These are phyloP conservation scores for Globisporangium parvum DNA, from an alignment of 352 stramenopile species.

Conservation along the genomic window DNA sequence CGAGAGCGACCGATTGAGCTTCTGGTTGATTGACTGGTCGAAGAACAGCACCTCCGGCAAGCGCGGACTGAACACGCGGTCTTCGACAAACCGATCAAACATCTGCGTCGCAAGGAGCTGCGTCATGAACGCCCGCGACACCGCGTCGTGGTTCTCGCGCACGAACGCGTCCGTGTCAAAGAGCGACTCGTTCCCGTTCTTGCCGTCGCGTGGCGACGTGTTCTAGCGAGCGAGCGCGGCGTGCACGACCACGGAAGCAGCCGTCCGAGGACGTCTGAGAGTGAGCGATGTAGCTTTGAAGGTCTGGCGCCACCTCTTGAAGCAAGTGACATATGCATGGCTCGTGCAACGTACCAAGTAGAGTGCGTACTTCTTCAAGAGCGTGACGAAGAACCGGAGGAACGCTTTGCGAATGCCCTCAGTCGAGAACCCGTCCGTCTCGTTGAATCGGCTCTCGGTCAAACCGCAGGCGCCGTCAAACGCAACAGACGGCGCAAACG, in stretches of 20 bases:
- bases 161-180: constrained; percentile 68
- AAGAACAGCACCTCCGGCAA: constrained; percentile 79
- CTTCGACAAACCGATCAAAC: constrained; percentile 83
- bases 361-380: constrained; percentile 72
- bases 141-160: constrained; percentile 56
- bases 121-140: constrained; percentile 53
- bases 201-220: constrained; percentile 13
- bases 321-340: neutral
- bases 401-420: constrained; percentile 65
- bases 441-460: constrained; percentile 62
- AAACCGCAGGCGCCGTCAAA: constrained; percentile 38
- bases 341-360: constrained; percentile 54
- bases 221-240: constrained; percentile 20
- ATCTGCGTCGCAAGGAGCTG: constrained; percentile 71
- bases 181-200: constrained; percentile 29
- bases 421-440: constrained; percentile 63
- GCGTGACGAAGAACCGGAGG: constrained; percentile 74
- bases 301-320: neutral
- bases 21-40: constrained; percentile 83
- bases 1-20: constrained; percentile 69
- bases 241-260: neutral
- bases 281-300: neutral
- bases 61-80: constrained; percentile 56
- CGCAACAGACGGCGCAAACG: neutral
- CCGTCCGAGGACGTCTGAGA: neutral